phyloP scores from a whole-genome alignment of 192 early-diverging fungal species.

The Coemansia umbellata region DNA sequence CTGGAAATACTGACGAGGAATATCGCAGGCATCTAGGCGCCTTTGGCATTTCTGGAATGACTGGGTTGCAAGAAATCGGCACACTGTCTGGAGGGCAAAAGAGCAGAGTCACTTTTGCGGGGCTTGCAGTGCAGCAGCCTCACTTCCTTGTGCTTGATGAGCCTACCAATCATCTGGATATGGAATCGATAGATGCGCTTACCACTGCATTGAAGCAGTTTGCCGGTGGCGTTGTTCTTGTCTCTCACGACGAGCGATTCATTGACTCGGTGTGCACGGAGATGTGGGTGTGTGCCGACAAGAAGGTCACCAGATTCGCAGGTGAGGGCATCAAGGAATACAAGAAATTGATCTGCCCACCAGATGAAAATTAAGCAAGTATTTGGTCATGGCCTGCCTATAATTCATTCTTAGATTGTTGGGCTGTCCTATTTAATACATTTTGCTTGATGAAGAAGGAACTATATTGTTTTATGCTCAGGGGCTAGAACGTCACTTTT shows the following conservation, averaged over 20 bases:
- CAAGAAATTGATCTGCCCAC: constrained; percentile 57
- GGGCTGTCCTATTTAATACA: too few relatives aligned
- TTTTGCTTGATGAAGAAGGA: too few relatives aligned
- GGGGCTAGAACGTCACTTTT: too few relatives aligned
- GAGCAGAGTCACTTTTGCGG: constrained; percentile 92
- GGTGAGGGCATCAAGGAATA: constrained; percentile 85
- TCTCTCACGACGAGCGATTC: constrained; percentile 97
- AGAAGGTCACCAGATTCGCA: constrained; percentile 78
- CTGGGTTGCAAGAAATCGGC: constrained; percentile 87
- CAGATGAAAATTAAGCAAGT: constrained; percentile 22
- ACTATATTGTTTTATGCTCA: too few relatives aligned
- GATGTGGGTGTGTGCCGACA: constrained; percentile 90
- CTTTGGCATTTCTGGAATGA: constrained; percentile 96
- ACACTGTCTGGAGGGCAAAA: constrained; percentile 98
- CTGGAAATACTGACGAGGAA: constrained; percentile 92
- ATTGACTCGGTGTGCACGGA: constrained; percentile 82
- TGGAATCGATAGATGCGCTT: constrained; percentile 93
- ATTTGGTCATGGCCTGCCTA: too few relatives aligned
- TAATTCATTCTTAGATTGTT: too few relatives aligned
- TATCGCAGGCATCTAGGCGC: constrained; percentile 89
- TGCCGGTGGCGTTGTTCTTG: constrained; percentile 91
- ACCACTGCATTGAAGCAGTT: constrained; percentile 81
- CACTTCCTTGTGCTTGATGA: constrained; percentile 97
- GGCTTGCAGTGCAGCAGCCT: constrained; percentile 81
- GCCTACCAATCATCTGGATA: constrained; percentile 91